Base-by-base conservation (phyloP, 2,329 filamentous ascomycete species). In the Colletotrichum sp. region DNA sequence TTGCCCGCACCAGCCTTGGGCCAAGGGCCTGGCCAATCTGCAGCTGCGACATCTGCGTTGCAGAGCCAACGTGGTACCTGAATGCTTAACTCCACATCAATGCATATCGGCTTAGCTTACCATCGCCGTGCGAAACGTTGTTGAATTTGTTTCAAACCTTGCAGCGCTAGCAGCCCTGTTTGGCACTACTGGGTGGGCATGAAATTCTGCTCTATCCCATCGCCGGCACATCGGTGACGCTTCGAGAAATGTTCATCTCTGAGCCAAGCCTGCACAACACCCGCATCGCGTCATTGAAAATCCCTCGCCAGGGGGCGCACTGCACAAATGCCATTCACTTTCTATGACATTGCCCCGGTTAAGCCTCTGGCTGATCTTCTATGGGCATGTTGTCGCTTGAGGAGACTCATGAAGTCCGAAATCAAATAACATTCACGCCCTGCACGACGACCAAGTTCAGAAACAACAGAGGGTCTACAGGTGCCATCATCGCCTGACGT, bases 131-230 rank as follows among this genome's bases (percentile, higher is more conserved):
- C 65, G 71, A 76, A 76, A 76, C 65, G 27, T 69, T 36, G n/a
- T 65, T 69, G 34, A 30, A 63, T 22, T 66, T 44, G 74, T 69
- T 76, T 76, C 74, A 76, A 55, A 76, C n/a, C 19, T 52, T 36
- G 71, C 22, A 48, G 48, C 64, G 39, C 27, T 30, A 57, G n/a
- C 36, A 60, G 63, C 9, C 44, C 16, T 55, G 28, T 27, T 64
- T 57, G 60, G n/a, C 68, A 28, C 55, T 13, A 15, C n/a, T 63
- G n/a, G 28, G 28, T 30, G 15, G 30, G 28, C 28, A 57, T 22
- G 28, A 25, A 34, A 16, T 34, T 55, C 8, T 15, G 22, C 71
- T 44, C 19, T 13, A n/a, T 15, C 27, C 27, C n/a, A n/a, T 36
- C 25, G 34, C 28, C 27, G 15, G 16, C 27, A 28, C 28, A 34